Conservation (phyloP, 164 flowering plant genomes). For the Annona squamosa region DNA sequence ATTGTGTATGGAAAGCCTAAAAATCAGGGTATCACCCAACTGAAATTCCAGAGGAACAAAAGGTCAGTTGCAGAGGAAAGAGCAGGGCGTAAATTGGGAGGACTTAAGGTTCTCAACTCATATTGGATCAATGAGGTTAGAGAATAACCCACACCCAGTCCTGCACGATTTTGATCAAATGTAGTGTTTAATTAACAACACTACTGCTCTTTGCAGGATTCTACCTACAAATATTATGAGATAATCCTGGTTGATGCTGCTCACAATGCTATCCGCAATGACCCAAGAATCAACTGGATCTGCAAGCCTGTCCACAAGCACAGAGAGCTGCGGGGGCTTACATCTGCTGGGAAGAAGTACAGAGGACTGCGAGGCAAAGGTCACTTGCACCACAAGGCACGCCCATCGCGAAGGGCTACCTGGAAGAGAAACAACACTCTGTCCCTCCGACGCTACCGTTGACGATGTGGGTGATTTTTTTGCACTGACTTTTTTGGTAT, state of each 20-base stretch:
- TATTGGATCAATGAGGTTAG: conserved; percentile 80
- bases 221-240: conserved; percentile 66
- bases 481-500: neutral
- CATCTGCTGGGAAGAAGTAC: conserved; percentile 51
- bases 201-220: conserved; percentile 32
- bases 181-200: neutral
- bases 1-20: conserved; percentile 74
- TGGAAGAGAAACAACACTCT: conserved; percentile 84
- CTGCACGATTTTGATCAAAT: neutral
- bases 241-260: conserved; percentile 60
- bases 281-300: conserved; percentile 59
- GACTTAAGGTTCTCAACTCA: conserved; percentile 71
- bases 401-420: conserved; percentile 53
- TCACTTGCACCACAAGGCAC: conserved; percentile 37
- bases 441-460: conserved; percentile 68
- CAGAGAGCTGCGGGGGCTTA: conserved; percentile 50
- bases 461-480: conserved; percentile 15
- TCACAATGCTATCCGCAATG: conserved; percentile 60
- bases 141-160: neutral
- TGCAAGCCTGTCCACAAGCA: conserved; percentile 52
- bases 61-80: conserved; percentile 74
- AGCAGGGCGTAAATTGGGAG: conserved; percentile 72
- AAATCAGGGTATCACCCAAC: conserved; percentile 64
- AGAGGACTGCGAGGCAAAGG: conserved; percentile 49
- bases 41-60: conserved; percentile 72